Base-by-base conservation (phyloP, 2,329 filamentous ascomycete genomes). In the Myriosclerotinia scirpicola region DNA sequence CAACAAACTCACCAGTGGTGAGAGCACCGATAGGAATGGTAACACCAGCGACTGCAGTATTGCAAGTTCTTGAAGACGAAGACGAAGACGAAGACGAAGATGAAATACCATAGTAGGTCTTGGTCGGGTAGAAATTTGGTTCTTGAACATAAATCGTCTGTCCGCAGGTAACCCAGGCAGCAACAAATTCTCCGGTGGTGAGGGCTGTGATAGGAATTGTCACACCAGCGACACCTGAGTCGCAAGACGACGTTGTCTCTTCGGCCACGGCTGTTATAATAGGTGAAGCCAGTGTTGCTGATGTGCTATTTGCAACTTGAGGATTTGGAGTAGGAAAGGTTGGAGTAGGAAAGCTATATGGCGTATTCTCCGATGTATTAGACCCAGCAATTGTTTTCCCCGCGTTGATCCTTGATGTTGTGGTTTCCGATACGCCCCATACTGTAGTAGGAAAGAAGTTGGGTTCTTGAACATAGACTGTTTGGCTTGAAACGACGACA, bases 381-480 rank as follows among this genome's bases (percentile, higher is more conserved):
- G 56, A 48, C 14, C 30, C 17, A 48, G 42, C 20, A 1, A 1
- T 20, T 22, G 26, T 9, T 59, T 17, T 17, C 2, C 8, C 26
- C 0, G 6, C 54, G 17, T 6, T 26, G 4, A 14, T 17, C 22
- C 22, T 22, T 8, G 48, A 15, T 14, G n/a, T 6, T 9, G 48
- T 54, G 15, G 30, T 17, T 34, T 15, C 30, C 2, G 42, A n/a
- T 1, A 64, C 15, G 9, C 62, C 42, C 40, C 40, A 64, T 34
- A 26, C n/a, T 0, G 53, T 64, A 7, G 52, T 15, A 8, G 62
- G 42, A 3, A 56, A 36, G 15, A 11, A 20, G 40, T 64, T 64
- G 38, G 62, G 62, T n/a, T 64, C 52, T 50, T 64, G 40, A 12
- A 64, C 17, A 2, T 40, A 64, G 30, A 64, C 6, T 8, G 62